Base-by-base conservation (phyloP, 805 yeast species). In the Candida ponderosae region DNA sequence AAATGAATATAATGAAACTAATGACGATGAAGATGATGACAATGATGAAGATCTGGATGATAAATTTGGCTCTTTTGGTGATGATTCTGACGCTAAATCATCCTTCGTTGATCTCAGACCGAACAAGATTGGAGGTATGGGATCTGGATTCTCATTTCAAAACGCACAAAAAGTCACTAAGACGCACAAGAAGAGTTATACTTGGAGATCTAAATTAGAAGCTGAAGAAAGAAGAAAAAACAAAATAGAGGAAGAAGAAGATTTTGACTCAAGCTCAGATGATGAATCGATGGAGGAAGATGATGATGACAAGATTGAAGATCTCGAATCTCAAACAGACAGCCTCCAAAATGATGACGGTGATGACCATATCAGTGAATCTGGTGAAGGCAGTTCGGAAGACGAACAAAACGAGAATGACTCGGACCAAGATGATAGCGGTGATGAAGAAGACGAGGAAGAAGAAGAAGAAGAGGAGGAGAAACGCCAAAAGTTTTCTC, bases 51-150 rank as follows among this genome's bases (percentile, higher is more conserved):
- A 42, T 11, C 54, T 50, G 32, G 56, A 44, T 10, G 49, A 46
- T 8, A 46, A 52, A 26, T 48, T 48, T 40, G 59, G 58, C 5
- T 48, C 47, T 14, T 40, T 41, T 27, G 45, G 39, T 4, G 35
- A 29, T 8, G 32, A 19, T 4, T 27, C 23, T 6, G 21, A 35
- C 6, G 17, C 37, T 3, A 37, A 51, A 26, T 68, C 76, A 4
- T 56, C 72, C 0, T 84, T 86, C 46, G 70, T 83, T 13, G 96
- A 86, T 55, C 68, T 78, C 52, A 66, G 95, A 44, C 88, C 90
- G 0, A 59, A 70, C 2, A 70, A 68, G 34, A 62, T 67, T 42
- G 79, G 79, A 4, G 84, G 82, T 0, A 47, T 66, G 24, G 88
- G 87, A 1, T 60, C 70, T 38, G 90, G 94, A 1, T 82, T 82